phyloP scores from a whole-genome alignment of 257 asterid genomes.

The Jacaranda mimosifolia region DNA sequence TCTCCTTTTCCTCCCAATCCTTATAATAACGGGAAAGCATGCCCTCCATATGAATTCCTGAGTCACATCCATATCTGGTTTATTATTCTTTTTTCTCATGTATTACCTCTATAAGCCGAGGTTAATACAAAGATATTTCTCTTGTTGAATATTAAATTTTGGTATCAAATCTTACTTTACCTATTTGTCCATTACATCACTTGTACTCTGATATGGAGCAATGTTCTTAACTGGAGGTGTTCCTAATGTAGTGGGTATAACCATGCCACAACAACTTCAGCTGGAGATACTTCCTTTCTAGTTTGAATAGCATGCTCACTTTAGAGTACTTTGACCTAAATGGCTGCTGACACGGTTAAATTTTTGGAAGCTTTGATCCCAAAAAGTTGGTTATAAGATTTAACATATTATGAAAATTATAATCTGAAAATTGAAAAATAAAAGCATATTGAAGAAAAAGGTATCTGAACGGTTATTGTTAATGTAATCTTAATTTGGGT shows the following conservation, averaged over 20 bases:
- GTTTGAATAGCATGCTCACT: slow-evolving; percentile 12
- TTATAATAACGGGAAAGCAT: background rate
- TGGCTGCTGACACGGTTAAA: background rate
- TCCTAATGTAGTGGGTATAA: background rate
- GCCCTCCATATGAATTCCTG: background rate
- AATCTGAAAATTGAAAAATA: background rate
- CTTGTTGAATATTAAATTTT: background rate
- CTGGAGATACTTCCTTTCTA: slow-evolving; percentile 23
- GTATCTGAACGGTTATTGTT: background rate
- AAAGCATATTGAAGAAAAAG: background rate
- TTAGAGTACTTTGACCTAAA: slow-evolving; percentile 12
- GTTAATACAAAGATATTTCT: background rate
- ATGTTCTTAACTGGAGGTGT: background rate
- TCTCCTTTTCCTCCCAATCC: slow-evolving; percentile 25
- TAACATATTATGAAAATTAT: slow-evolving; percentile 8
- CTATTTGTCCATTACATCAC: background rate
- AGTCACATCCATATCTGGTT: background rate
- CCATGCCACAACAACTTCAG: slow-evolving; percentile 10
- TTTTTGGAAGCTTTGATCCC: background rate
- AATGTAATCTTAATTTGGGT: slow-evolving; percentile 9
- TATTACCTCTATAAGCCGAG: background rate
- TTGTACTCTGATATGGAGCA: slow-evolving; percentile 16
- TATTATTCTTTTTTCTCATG: slow-evolving; percentile 1
- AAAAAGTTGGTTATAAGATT: background rate
- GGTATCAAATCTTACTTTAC: background rate